These are phyloP conservation scores for Chaetoceros tenuissimus DNA, from an alignment of 108 stramenopile genomes.

Conservation along the genomic window DNA sequence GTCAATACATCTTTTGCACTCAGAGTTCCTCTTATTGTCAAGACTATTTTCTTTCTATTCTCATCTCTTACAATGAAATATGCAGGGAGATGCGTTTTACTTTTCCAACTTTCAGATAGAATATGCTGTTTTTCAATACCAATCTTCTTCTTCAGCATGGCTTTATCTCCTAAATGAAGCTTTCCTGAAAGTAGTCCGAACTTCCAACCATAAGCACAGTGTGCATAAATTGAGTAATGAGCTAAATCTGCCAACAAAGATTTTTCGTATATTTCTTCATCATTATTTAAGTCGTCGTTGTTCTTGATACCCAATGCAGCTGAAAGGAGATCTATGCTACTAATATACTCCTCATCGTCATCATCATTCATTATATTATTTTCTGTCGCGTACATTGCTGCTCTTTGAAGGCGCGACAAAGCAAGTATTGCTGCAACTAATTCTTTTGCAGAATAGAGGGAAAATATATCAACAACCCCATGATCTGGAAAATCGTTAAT, in stretches of 20 bases:
- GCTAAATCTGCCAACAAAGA: conserved; percentile 43
- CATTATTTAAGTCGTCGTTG: background rate
- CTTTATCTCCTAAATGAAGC: conserved; percentile 40
- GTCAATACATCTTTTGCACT: conserved; percentile 61
- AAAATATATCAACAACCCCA: conserved; percentile 44
- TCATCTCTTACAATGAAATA: conserved; percentile 50
- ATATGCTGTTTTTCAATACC: conserved; percentile 37
- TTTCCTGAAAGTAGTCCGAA: conserved; percentile 34
- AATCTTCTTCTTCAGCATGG: conserved; percentile 31
- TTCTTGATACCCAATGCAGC: background rate
- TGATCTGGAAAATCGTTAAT: conserved; percentile 40
- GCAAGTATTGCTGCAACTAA: conserved; percentile 27
- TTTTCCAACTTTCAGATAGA: conserved; percentile 39
- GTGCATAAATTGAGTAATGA: conserved; percentile 47
- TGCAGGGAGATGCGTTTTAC: conserved; percentile 33
- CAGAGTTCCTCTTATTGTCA: conserved; percentile 56
- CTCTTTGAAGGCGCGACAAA: conserved; percentile 30
- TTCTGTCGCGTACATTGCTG: conserved; percentile 6
- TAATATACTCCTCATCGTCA: background rate
- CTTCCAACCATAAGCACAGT: conserved; percentile 69
- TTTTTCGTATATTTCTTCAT: conserved; percentile 13
- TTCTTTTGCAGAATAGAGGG: conserved; percentile 34
- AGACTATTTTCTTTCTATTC: conserved; percentile 30
- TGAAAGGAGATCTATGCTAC: conserved; percentile 3
- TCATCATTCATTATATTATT: conserved; percentile 3